Conservation (phyloP, 169 alveolate genomes). For the Cryptosporidium meleagridis region DNA sequence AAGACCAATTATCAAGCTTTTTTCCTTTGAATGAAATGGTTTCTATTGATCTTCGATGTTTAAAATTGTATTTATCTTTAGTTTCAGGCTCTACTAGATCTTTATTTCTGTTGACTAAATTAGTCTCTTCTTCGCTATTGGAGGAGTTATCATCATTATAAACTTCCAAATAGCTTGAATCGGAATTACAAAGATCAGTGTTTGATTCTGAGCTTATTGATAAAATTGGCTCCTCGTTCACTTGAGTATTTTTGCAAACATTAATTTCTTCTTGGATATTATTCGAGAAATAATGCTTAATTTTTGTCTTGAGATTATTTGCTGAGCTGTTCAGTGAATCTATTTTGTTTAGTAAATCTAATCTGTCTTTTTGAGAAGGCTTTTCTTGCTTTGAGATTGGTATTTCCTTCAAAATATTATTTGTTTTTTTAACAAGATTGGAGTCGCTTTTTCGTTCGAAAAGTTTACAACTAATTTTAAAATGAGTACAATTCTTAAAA, state of each 20-base stretch:
- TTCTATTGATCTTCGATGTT: conserved; percentile 39
- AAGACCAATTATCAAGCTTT: background rate
- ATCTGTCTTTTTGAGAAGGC: background rate
- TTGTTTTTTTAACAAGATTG: background rate
- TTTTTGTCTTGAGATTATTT: conserved; percentile 2
- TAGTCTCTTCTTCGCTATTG: background rate
- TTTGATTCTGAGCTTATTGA: background rate
- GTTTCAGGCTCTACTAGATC: background rate
- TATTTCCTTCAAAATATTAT: background rate
- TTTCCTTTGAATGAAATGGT: conserved; percentile 15
- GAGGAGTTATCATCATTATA: background rate
- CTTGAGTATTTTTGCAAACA: background rate
- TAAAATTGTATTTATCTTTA: background rate
- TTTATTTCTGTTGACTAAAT: background rate
- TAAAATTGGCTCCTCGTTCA: background rate
- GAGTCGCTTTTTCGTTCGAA: background rate
- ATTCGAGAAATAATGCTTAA: conserved; percentile 10
- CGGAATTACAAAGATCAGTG: background rate
- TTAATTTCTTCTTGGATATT: background rate
- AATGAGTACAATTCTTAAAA: conserved; percentile 14
- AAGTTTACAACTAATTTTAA: background rate
- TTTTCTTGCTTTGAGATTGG: background rate
- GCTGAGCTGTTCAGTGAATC: conserved; percentile 18
- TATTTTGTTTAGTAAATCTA: background rate
- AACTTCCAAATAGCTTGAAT: background rate